A percentile compares a stretch with the other conserved stretches of the same genome.
These are phyloP conservation scores for Sclerotinia nivalis DNA, from an alignment of 2,329 filamentous ascomycete species.

Conservation along the genomic window DNA sequence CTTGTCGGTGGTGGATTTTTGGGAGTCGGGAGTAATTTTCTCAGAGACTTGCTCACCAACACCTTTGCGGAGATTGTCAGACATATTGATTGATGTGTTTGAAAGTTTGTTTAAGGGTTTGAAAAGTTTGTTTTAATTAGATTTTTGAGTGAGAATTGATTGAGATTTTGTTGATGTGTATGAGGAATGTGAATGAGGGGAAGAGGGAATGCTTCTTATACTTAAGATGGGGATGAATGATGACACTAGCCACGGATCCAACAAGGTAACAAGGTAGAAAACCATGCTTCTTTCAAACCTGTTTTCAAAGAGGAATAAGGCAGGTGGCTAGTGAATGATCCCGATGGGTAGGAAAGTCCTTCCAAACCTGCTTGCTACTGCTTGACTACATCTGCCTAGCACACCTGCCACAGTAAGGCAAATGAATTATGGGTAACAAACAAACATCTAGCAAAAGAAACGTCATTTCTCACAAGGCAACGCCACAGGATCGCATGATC, in stretches of 20 bases:
- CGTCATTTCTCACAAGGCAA: constrained; percentile 4
- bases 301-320: not conserved
- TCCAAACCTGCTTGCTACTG: not conserved
- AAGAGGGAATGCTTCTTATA: constrained; percentile 7
- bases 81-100: constrained; percentile 17
- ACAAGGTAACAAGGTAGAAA: not conserved
- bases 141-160: not conserved
- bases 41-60: constrained; percentile 51
- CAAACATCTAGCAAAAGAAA: not conserved
- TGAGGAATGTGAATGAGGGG: not conserved
- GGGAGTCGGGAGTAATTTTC: constrained; percentile 54
- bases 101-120: not conserved
- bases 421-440: not conserved
- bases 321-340: constrained; percentile 2
- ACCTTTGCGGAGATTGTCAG: constrained; percentile 46
- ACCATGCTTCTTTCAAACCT: not conserved
- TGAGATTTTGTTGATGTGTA: constrained; percentile 4
- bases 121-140: not conserved
- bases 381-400: not conserved
- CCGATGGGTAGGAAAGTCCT: not conserved
- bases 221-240: not conserved
- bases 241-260: not conserved
- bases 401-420: constrained; percentile 1
- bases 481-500: constrained; percentile 11
- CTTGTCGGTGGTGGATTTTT: constrained; percentile 49